These are phyloP conservation scores for Exophiala alcalophila DNA, from an alignment of 2,329 filamentous ascomycete genomes.

Conservation along the genomic window DNA sequence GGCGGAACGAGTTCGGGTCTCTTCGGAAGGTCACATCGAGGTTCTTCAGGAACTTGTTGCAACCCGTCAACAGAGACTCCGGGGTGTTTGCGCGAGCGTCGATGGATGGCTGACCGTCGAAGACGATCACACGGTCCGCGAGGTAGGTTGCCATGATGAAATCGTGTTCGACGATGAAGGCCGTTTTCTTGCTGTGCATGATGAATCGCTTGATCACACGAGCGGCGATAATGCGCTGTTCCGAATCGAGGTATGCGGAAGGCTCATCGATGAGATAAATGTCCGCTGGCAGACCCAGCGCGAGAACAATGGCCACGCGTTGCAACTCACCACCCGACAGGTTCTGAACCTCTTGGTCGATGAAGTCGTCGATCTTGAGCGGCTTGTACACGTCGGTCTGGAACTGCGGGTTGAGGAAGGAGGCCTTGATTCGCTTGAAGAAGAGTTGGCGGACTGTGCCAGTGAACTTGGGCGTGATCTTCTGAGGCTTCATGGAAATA, in stretches of 20 bases:
- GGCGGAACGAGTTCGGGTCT: conserved; percentile 91
- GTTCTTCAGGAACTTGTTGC: conserved; percentile 95
- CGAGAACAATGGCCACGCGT: conserved; percentile 94
- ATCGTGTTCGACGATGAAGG: conserved; percentile 99
- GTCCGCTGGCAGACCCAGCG: conserved; percentile 92
- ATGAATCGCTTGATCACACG: conserved; percentile 99
- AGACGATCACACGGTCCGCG: conserved; percentile 95
- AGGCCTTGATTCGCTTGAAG: conserved; percentile 99
- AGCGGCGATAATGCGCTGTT: conserved; percentile 96
- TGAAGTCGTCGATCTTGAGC: conserved; percentile 98
- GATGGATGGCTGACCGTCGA: conserved; percentile 89
- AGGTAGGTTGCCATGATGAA: conserved; percentile 91
- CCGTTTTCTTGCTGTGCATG: conserved; percentile 99
- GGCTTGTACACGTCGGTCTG: conserved; percentile 99
- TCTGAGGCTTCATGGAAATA: conserved; percentile 99
- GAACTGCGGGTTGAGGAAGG: conserved; percentile 96
- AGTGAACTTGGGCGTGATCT: conserved; percentile 96
- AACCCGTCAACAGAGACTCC: conserved; percentile 88
- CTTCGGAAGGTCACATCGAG: conserved; percentile 97
- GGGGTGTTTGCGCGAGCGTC: conserved; percentile 84
- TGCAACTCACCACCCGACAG: conserved; percentile 99
- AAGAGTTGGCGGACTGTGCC: conserved; percentile 96
- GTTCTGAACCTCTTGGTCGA: conserved; percentile 99
- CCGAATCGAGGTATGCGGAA: conserved; percentile 94
- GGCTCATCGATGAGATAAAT: conserved; percentile 99